Evolutionary conservation across 2,329 filamentous ascomycete genomes (phyloP).

Genomic region (Coniochaeta prunicola): DNA sequence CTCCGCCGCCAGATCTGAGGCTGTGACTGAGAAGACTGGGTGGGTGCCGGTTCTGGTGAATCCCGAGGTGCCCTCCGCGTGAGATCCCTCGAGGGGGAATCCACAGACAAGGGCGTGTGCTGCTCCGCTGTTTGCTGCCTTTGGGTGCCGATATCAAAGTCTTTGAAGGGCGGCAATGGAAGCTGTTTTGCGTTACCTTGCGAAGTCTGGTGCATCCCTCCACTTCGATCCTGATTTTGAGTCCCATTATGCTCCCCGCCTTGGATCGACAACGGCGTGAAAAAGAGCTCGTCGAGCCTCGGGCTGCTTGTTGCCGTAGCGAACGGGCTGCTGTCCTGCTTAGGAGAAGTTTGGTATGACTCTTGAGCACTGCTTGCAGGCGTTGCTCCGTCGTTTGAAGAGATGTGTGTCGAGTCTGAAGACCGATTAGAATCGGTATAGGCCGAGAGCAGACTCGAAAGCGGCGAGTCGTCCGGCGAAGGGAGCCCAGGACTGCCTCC

Average conservation of each 20-base stretch:
- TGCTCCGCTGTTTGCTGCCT: background rate
- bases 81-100: background rate
- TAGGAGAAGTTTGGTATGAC: conserved; percentile 21
- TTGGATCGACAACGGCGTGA: background rate
- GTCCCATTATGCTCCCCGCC: background rate
- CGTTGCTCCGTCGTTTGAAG: conserved; percentile 23
- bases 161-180: background rate
- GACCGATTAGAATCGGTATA: conserved; percentile 40
- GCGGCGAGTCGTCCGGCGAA: conserved; percentile 37
- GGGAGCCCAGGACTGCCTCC: conserved; percentile 10
- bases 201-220: background rate
- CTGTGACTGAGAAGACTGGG: conserved; percentile 3
- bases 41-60: conserved; percentile 3
- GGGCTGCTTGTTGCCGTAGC: conserved; percentile 15
- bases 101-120: background rate
- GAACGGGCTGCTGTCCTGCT: conserved; percentile 8
- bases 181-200: background rate
- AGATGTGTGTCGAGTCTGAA: conserved; percentile 33
- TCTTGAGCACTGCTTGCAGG: conserved; percentile 22
- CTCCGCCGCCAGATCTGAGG: conserved; percentile 41
- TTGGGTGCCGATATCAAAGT: background rate
- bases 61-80: conserved; percentile 5
- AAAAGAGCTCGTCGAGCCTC: conserved; percentile 4
- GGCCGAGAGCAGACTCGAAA: conserved; percentile 48
- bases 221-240: background rate